Evolutionary conservation across 371 early-diverging fungal genomes (phyloP), one percentile per base, ranked within the genome.

Genomic region (Rozella allomycis): DNA sequence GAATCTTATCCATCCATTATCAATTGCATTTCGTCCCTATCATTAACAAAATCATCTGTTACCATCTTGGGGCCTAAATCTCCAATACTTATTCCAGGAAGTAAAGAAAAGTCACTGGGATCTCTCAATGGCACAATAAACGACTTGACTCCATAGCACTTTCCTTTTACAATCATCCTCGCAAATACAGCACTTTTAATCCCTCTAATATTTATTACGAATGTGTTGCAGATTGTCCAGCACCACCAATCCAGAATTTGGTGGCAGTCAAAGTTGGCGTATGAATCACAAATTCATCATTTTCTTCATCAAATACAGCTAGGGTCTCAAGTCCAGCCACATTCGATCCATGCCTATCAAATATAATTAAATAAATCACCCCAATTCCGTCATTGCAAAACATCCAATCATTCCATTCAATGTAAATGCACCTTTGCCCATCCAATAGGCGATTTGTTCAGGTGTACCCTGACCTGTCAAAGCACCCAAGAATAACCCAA

Each of bases 331-430:
- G 7, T n/a, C 22, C 22, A 5, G 20, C 22, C 8, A 31, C 19
- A 22, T 31, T 31, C n/a, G 12, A n/a, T n/a, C 32, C 32, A 17
- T 31, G 32, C 5, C 13, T 13, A 43, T 30, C 14, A 29, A 34
- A 33, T 6, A 20, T 8, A 35, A 35, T 9, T 22, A 34, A 4
- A 12, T 7, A 4, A n/a, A 31, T 37, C 67, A 63, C 17, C 78
- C 86, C 13, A 82, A 42, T 49, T 85, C 86, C 4, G 83, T 85
- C 82, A 83, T 81, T 32, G 77, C 82, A 43, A 81, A 84, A 52
- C 83, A 86, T 11, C 86, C 86, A 9, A 75, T 29, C 48, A 84
- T 63, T 26, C 73, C 72, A 36, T 70, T 65, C 42, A 86, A 51
- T 12, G 74, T 67, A 17, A 84, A 41, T 4, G 84, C 84, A 25